Percentiles rank a stretch among this genome's conserved stretches.
phyloP scores from a whole-genome alignment of 2,329 filamentous ascomycete species.

The Teratosphaeria destructans region DNA sequence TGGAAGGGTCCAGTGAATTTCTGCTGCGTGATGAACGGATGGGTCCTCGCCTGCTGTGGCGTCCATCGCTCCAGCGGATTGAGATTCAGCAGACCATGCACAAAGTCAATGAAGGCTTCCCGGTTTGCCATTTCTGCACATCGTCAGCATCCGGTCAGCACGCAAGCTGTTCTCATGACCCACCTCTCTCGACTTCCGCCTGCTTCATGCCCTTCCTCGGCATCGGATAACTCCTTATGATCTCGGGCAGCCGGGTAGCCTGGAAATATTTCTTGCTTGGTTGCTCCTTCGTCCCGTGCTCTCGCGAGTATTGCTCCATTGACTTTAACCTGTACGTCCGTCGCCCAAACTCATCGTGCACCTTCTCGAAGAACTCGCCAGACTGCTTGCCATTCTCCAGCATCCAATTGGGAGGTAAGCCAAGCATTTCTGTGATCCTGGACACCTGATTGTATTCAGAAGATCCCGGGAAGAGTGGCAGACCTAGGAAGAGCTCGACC shows the following conservation, averaged over 20 bases:
- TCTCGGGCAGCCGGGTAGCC: constrained; percentile 85
- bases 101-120: constrained; percentile 95
- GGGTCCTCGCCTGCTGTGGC: constrained; percentile 90
- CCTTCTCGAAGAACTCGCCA: constrained; percentile 93
- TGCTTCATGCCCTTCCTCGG: constrained; percentile 99
- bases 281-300: constrained; percentile 94
- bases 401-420: constrained; percentile 96
- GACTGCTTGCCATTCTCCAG: constrained; percentile 97
- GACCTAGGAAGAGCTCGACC: constrained; percentile 87
- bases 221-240: constrained; percentile 97
- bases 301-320: constrained; percentile 94
- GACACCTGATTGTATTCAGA: constrained; percentile 99
- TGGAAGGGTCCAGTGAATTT: constrained; percentile 96
- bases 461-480: constrained; percentile 90
- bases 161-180: constrained; percentile 17
- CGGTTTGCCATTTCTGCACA: constrained; percentile 91
- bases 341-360: constrained; percentile 80
- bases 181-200: constrained; percentile 90
- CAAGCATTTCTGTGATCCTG: constrained; percentile 94
- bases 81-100: constrained; percentile 82
- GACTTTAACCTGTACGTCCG: constrained; percentile 87
- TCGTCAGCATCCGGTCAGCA: neutral
- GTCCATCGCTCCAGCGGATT: constrained; percentile 97
- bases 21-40: constrained; percentile 96
- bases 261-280: constrained; percentile 99